These are phyloP conservation scores for Saxophila tyrrhenica DNA, from an alignment of 495 filamentous ascomycete species.

Conservation along the genomic window DNA sequence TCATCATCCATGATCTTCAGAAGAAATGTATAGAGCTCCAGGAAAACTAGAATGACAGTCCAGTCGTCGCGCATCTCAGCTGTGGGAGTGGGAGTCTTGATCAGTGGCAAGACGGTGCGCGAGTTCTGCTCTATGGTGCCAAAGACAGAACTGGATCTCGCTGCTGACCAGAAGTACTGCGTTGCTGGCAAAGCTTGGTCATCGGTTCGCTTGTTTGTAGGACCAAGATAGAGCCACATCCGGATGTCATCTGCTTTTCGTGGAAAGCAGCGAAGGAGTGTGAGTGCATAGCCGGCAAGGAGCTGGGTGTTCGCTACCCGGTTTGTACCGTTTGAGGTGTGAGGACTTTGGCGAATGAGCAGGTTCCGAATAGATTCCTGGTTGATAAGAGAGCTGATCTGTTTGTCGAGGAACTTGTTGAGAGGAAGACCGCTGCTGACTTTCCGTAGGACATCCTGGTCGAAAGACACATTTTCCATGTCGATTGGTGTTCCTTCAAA, in stretches of 20 bases:
- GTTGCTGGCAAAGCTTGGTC: conserved; percentile 51
- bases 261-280: conserved; percentile 77
- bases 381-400: conserved; percentile 53
- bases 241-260: conserved; percentile 75
- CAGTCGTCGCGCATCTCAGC: conserved; percentile 55
- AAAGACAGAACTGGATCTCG: conserved; percentile 56
- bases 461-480: conserved; percentile 14
- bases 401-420: conserved; percentile 31
- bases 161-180: conserved; percentile 80
- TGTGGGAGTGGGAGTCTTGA: conserved; percentile 33
- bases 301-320: conserved; percentile 46
- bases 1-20: conserved; percentile 91
- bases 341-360: neutral
- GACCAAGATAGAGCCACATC: conserved; percentile 86
- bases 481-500: conserved; percentile 27
- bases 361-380: conserved; percentile 35
- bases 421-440: conserved; percentile 13
- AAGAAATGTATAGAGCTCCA: conserved; percentile 89
- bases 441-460: conserved; percentile 12
- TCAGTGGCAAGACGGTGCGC: conserved; percentile 42
- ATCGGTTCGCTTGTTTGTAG: conserved; percentile 39
- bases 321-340: conserved; percentile 6
- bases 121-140: conserved; percentile 49
- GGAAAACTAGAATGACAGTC: conserved; percentile 78
- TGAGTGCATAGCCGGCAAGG: conserved; percentile 78